Conservation (phyloP, 805 yeast genomes). For the Myxozyma vanderwaltii region DNA sequence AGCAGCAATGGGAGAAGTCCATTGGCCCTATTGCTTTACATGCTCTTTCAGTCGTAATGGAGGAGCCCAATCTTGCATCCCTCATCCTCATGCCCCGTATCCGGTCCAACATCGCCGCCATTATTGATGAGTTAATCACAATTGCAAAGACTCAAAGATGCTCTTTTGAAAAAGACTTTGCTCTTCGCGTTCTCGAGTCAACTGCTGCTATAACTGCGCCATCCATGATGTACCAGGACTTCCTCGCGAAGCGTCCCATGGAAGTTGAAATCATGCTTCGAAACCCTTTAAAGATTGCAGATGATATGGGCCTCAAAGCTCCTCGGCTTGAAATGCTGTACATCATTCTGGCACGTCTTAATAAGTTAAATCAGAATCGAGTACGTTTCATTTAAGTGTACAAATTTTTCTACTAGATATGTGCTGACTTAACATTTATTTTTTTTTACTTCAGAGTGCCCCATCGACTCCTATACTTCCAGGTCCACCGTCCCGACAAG, state of each 20-base stretch:
- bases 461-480: conserved; percentile 1
- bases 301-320: conserved; percentile 51
- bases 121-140: conserved; percentile 24
- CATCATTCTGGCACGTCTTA: conserved; percentile 51
- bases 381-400: neutral
- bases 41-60: conserved; percentile 31
- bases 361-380: conserved; percentile 15
- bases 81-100: conserved; percentile 18
- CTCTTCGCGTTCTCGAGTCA: conserved; percentile 8
- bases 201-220: conserved; percentile 17
- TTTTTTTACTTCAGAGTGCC: neutral
- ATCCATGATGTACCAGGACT: conserved; percentile 34
- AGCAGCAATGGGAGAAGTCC: conserved; percentile 35
- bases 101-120: conserved; percentile 16
- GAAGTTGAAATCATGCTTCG: conserved; percentile 76
- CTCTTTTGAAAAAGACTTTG: conserved; percentile 13
- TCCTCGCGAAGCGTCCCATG: conserved; percentile 50
- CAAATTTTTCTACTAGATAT: neutral
- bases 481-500: conserved; percentile 1
- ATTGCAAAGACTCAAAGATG: conserved; percentile 28
- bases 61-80: conserved; percentile 31
- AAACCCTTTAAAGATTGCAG: conserved; percentile 57
- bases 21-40: conserved; percentile 34
- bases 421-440: neutral
- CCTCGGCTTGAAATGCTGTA: conserved; percentile 65